A percentile compares a stretch with the other conserved stretches of the same genome.
phyloP scores from a whole-genome alignment of 495 filamentous ascomycete species.

The Coniosporium apollinis region DNA sequence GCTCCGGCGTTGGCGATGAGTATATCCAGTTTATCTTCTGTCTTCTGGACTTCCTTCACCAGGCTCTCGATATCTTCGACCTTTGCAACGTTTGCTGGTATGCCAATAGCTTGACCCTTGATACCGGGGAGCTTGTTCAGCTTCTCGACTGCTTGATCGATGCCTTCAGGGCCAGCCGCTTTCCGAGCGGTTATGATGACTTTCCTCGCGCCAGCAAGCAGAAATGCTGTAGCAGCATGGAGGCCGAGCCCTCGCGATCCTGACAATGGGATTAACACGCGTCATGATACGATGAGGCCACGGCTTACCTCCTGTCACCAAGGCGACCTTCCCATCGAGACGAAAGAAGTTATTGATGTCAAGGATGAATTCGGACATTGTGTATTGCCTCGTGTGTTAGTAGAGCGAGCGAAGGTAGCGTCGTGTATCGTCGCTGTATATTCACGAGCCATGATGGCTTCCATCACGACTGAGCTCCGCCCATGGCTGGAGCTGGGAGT shows the following conservation, averaged over 20 bases:
- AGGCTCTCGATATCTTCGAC: constrained; percentile 23
- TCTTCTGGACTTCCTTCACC: constrained; percentile 21
- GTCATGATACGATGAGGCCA: background rate
- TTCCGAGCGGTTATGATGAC: constrained; percentile 28
- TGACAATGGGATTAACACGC: constrained; percentile 7
- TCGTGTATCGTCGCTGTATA: too few species aligned
- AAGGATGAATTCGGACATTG: constrained; percentile 23
- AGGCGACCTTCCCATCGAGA: constrained; percentile 27
- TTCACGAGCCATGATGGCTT: too few species aligned
- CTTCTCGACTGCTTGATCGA: constrained; percentile 25
- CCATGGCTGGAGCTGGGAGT: too few species aligned
- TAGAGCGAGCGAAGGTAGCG: too few species aligned
- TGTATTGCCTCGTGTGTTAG: too few species aligned
- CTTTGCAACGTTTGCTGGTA: constrained; percentile 26
- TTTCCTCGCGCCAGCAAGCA: constrained; percentile 22
- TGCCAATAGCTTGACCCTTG: constrained; percentile 23
- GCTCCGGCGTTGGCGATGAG: constrained; percentile 28
- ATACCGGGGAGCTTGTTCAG: constrained; percentile 23
- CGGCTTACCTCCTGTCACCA: constrained; percentile 24
- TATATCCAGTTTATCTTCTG: constrained; percentile 22
- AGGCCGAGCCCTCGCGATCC: constrained; percentile 26
- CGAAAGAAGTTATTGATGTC: constrained; percentile 22
- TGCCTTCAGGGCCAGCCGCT: constrained; percentile 19
- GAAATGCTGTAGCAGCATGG: constrained; percentile 27
- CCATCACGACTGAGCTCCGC: too few species aligned